Percentiles rank a stretch among this genome's conserved stretches.
These are phyloP conservation scores for Rutidosis leptorrhynchoides DNA, from an alignment of 129 eudicot species.

Conservation along the genomic window DNA sequence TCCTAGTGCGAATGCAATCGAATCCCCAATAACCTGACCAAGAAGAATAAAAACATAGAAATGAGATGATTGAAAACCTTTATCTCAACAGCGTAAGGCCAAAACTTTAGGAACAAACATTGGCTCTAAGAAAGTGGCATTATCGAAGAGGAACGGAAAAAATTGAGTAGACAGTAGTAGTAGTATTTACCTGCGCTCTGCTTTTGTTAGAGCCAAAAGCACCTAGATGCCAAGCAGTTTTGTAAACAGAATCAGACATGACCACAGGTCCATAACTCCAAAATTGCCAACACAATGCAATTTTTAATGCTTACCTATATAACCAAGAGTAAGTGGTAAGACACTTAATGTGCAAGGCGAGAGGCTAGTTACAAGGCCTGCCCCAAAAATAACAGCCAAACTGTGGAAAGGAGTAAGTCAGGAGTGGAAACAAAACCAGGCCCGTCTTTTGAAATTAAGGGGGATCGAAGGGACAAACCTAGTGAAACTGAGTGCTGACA, in stretches of 20 bases:
- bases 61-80: too few species aligned
- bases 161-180: too few species aligned
- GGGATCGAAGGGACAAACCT: conserved; percentile 68
- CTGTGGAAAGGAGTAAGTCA: conserved; percentile 56
- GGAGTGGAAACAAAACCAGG: too few species aligned
- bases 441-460: too few species aligned
- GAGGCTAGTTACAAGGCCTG: conserved; percentile 96
- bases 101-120: too few species aligned
- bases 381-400: conserved; percentile 96
- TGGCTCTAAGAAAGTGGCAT: too few species aligned
- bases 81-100: too few species aligned
- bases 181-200: conserved; percentile 62
- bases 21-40: conserved; percentile 68
- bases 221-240: too few species aligned
- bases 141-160: too few species aligned
- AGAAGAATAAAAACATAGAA: conserved; percentile 6
- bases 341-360: conserved; percentile 99
- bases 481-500: conserved; percentile 87
- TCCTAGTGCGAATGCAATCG: conserved; percentile 91
- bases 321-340: conserved; percentile 93
- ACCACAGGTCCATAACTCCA: too few species aligned
- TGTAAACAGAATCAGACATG: too few species aligned
- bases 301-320: conserved; percentile 55
- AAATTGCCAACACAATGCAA: too few species aligned
- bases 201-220: conserved; percentile 97